Evolutionary conservation across 441 rosid species (phyloP), one percentile per base, ranked within the genome.

Genomic region (Raphanus hybrid): DNA sequence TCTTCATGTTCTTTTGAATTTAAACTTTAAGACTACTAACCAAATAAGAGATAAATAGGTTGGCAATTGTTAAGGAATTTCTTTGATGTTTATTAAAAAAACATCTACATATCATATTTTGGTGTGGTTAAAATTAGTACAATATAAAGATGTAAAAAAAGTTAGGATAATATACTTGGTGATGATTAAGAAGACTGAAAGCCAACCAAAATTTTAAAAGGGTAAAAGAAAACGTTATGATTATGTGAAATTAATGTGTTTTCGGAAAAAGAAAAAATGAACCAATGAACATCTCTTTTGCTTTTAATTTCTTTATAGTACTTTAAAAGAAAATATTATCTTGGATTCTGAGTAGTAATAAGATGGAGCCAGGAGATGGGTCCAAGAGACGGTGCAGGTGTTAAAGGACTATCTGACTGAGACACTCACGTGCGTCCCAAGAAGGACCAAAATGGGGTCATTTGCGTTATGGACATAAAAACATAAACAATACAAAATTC

Each of bases 371-470:
- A 71, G 20, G 67, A 34, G 62, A 71, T 71, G 76, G 72, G 80
- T 64, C 75, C 80, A 70, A 70, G 60, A 58, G 67, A 58, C 72
- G 26, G 67, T 57, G 62, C 72, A 65, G 62, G 60, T 58, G 71
- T 64, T 27, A 77, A 70, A 70, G 71, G 75, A 50, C 65, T 26
- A 64, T 63, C 70, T n/a, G 23, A 41, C 50, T 57, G 62, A 26
- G 67, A 66, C 73, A 77, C 43, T 45, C 76, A 77, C 81, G 81
- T 77, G 81, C 76, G 80, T 57, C 71, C 71, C 75, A 27, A 77
- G 80, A 27, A 55, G 74, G 52, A 64, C 71, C 67, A 77, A 70
- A 55, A 77, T 52, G 43, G 48, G 65, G 75, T 37, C 43, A 69
- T 23, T 69, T 76, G 39, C 39, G 29, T 50, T 50, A 9, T 5